Conservation (phyloP, 352 stramenopile species). For the Blastocystis sp. region DNA sequence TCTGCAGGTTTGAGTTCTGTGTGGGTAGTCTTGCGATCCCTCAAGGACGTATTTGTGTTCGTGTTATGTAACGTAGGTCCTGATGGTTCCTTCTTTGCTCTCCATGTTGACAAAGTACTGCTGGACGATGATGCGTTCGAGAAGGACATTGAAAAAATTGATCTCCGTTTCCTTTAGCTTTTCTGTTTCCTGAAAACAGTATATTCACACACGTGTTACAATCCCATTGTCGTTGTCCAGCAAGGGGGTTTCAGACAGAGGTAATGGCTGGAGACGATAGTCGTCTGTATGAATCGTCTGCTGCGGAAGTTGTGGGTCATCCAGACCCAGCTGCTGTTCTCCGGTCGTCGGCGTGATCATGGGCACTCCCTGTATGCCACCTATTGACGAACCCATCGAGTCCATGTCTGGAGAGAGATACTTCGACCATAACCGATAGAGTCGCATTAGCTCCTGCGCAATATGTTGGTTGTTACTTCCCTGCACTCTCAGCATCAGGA, state of each 20-base stretch:
- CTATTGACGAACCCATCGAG: not conserved
- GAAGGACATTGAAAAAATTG: not conserved
- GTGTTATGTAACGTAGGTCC: not conserved
- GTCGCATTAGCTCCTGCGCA: not conserved
- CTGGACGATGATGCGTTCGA: not conserved
- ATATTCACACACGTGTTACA: not conserved
- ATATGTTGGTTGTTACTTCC: constrained; percentile 42
- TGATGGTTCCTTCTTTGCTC: not conserved
- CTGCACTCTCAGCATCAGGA: constrained; percentile 56
- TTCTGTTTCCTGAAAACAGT: not conserved
- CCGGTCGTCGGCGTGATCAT: not conserved
- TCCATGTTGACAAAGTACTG: not conserved
- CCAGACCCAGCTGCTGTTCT: not conserved
- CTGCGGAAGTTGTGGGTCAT: not conserved
- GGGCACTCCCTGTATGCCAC: not conserved
- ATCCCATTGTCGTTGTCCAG: not conserved
- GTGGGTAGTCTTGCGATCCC: not conserved
- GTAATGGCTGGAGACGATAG: not conserved
- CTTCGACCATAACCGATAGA: constrained; percentile 20
- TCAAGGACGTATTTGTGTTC: not conserved
- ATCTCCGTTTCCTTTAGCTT: not conserved
- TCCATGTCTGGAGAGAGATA: not conserved
- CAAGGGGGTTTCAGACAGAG: not conserved
- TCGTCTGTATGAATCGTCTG: not conserved
- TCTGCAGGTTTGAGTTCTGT: not conserved